Evolutionary conservation across 2,329 filamentous ascomycete species (phyloP), one percentile per base, ranked within the genome.

Genomic region (Diplodia mutila): DNA sequence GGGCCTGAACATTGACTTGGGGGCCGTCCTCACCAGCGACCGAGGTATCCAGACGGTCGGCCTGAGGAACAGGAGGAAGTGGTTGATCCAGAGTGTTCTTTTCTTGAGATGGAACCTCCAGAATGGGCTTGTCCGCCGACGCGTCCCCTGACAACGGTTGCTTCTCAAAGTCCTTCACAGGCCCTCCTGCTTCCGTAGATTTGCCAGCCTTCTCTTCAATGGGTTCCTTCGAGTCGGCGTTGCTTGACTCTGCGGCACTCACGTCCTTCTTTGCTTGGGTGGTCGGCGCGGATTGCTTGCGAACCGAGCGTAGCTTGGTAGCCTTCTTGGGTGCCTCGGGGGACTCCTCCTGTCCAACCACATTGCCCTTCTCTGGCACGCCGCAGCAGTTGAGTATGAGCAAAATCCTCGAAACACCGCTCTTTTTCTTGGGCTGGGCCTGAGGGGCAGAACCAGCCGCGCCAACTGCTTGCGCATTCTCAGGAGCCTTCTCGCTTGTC

Each of bases 351-450:
- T 84, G 84, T 67, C 81, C 83, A 55, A 86, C 84, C 59, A 87
- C 79, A 6, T 68, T 70, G 18, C 85, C 84, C 70, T 86, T 84
- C 70, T 90, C 88, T 61, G 89, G 87, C 49, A 87, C 84, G 66
- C 83, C 84, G 76, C 90, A 92, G 80, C 90, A 92, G 69, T 85
- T 87, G 68, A 92, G 82, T 66, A 92, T 84, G 14, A 80, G 76
- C 12, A 84, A 72, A 37, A 84, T 72, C 18, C 76, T 67, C n/a
- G 49, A 63, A 61, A 67, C 75, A 42, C 77, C 78, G 25, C 77
- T 75, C 46, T 80, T 80, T 73, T 81, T 82, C 72, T 80, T 82
- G 68, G 76, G 78, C 68, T 80, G 70, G 71, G 73, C 75, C 55
- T 59, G 67, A 52, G 67, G 46, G 61, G 46, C 39, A 53, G 61